Base-by-base conservation (phyloP, 768 basidiomycete species). In the Obba rivulosa region DNA sequence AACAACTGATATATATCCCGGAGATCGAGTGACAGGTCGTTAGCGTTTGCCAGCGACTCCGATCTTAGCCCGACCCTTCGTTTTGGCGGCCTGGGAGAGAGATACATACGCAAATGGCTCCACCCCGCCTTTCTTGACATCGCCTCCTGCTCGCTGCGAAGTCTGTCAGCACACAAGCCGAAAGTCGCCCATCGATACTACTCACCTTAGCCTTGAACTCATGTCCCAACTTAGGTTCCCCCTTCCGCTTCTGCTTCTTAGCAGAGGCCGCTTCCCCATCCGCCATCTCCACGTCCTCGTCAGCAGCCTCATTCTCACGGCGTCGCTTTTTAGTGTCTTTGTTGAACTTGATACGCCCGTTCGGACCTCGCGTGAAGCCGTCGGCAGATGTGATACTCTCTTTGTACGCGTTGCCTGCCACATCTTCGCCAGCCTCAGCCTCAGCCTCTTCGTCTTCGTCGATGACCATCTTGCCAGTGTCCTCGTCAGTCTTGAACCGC, bases 161-260 rank as follows among this genome's bases (percentile, higher is more conserved):
- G 18, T 40, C 56, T 41, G 46, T 59, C 34, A 58, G 40, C 37
- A 16, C 34, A 25, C 23, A 21, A 21, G 53, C 25, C 45, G 45
- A 17, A 16, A 50, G 46, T 35, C 39, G 5, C 7, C 5, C 36
- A 18, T 52, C 8, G 11, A 34, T n/a, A 9, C n/a, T 8, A 66
- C 81, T 48, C 56, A 92, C 94, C 83, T 93, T 98, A 24, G 96
- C 91, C 65, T 87, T 94, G 76, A 96, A 98, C 65, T 98, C 93
- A 13, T 81, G 81, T 11, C 96, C 96, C 43, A 77, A 77, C 69
- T 64, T 76, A 41, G 65, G 71, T 69, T 72, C 79, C 74, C 67
- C 75, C 57, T 67, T 65, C 65, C 75, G 73, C 58, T 69, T 78
- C 73, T 70, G 78, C 76, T 66, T 73, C 36, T 59, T 70, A 16